Evolutionary conservation across 2,329 filamentous ascomycete genomes (phyloP).

Genomic region (Aspergillus pseudonomiae): DNA sequence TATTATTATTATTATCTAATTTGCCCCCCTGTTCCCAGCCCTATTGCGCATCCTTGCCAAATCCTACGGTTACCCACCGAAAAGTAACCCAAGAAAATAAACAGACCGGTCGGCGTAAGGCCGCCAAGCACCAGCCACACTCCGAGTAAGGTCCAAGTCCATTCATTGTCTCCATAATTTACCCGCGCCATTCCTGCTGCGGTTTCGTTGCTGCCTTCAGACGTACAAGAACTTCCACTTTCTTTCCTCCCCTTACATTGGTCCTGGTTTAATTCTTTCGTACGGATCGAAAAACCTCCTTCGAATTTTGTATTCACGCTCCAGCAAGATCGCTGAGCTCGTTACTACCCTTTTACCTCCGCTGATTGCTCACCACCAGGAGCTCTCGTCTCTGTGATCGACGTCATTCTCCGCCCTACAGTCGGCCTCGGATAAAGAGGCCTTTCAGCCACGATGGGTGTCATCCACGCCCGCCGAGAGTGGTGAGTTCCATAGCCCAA

Average conservation of each 20-base stretch:
- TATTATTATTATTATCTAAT: neutral
- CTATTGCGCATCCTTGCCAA: neutral
- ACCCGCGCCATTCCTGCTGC: slow-evolving; percentile 16
- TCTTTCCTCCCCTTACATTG: slow-evolving; percentile 15
- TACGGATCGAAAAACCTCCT: slow-evolving; percentile 4
- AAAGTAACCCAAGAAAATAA: slow-evolving; percentile 5
- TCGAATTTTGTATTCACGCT: neutral
- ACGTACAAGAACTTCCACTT: slow-evolving; percentile 15
- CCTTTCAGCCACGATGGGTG: slow-evolving; percentile 21
- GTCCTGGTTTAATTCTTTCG: slow-evolving; percentile 13
- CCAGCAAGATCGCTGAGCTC: neutral
- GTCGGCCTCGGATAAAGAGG: slow-evolving; percentile 14
- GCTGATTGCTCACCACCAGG: neutral
- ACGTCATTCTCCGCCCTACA: slow-evolving; percentile 24
- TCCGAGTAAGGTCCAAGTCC: slow-evolving; percentile 10
- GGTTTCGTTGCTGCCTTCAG: slow-evolving; percentile 28
- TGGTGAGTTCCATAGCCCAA: slow-evolving; percentile 20
- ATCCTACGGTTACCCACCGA: neutral
- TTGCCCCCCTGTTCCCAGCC: neutral
- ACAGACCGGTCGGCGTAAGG: slow-evolving; percentile 1
- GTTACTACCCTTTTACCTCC: neutral
- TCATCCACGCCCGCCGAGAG: slow-evolving; percentile 18
- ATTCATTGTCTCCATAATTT: slow-evolving; percentile 15
- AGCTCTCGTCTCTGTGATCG: slow-evolving; percentile 17
- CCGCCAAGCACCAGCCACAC: slow-evolving; percentile 23